Evolutionary conservation across 768 basidiomycete genomes (phyloP).

Genomic region (Austroboletus festivus): DNA sequence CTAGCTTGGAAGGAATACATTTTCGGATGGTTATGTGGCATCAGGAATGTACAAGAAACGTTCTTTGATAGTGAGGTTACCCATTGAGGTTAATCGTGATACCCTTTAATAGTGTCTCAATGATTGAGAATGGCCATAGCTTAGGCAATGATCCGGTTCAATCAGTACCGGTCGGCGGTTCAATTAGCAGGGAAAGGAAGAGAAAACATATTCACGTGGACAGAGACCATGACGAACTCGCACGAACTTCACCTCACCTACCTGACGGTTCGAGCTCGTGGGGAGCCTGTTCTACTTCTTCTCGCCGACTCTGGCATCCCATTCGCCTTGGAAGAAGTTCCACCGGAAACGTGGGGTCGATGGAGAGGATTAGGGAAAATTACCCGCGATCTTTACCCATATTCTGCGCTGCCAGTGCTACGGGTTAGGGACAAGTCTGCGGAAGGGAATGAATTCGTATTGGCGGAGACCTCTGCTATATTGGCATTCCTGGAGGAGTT

Average conservation of each 20-base stretch:
- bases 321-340: constrained; percentile 20
- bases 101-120: too few relatives aligned
- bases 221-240: constrained; percentile 12
- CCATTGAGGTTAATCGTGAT: too few relatives aligned
- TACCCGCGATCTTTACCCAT: constrained; percentile 21
- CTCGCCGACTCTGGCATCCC: constrained; percentile 25
- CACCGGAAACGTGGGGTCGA: constrained; percentile 12
- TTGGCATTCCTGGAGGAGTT: constrained; percentile 22
- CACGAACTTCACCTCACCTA: constrained; percentile 21
- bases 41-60: too few relatives aligned
- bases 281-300: constrained; percentile 26
- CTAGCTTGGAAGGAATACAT: too few relatives aligned
- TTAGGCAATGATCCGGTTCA: background rate
- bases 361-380: constrained; percentile 16
- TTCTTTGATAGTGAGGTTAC: too few relatives aligned
- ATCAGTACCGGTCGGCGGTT: too few relatives aligned
- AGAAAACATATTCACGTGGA: background rate
- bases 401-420: constrained; percentile 23
- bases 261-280: constrained; percentile 21
- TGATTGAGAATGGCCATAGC: too few relatives aligned
- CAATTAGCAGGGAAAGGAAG: background rate
- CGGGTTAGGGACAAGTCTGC: constrained; percentile 16
- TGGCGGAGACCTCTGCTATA: constrained; percentile 27
- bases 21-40: too few relatives aligned
- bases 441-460: constrained; percentile 10